Percentiles rank a stretch among this genome's conserved stretches.
phyloP scores from a whole-genome alignment of 1,139 yeast genomes.

The Taphrina communis region DNA sequence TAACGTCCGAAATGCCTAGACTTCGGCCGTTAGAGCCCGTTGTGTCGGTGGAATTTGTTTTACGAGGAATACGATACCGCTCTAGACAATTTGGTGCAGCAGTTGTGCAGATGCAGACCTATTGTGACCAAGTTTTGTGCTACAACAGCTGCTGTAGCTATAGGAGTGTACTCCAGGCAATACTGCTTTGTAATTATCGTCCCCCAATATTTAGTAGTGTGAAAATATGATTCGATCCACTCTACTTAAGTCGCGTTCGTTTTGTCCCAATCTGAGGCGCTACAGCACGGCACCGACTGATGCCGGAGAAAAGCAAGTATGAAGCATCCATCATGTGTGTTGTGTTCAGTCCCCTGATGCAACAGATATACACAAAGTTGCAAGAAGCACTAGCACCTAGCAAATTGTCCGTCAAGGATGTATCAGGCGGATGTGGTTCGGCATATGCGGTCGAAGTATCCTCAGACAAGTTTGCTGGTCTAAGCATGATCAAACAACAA shows the following conservation, averaged over 20 bases:
- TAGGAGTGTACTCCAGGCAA: background rate
- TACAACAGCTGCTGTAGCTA: background rate
- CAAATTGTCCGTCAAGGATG: conserved; percentile 71
- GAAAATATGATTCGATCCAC: background rate
- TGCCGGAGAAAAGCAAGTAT: conserved; percentile 38
- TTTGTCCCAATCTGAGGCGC: background rate
- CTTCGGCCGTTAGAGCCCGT: conserved; percentile 8
- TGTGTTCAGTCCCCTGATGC: conserved; percentile 50
- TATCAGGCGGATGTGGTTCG: conserved; percentile 93
- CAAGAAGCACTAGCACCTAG: conserved; percentile 63
- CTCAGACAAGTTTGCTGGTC: conserved; percentile 74
- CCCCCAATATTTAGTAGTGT: background rate
- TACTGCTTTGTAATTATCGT: too few species aligned
- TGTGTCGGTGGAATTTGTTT: background rate
- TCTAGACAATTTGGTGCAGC: too few species aligned
- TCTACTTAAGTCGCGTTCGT: background rate
- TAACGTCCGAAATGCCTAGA: background rate
- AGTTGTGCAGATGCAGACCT: background rate
- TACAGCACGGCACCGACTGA: conserved; percentile 33
- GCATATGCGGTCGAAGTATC: conserved; percentile 90
- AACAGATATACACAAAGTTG: conserved; percentile 54
- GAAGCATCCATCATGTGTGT: background rate
- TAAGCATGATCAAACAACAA: conserved; percentile 88
- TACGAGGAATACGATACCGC: background rate
- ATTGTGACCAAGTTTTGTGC: too few species aligned